A percentile compares a stretch with the other conserved stretches of the same genome.
These are phyloP conservation scores for Suhomyces bolitotheri DNA, from an alignment of 1,139 yeast genomes.

Conservation along the genomic window DNA sequence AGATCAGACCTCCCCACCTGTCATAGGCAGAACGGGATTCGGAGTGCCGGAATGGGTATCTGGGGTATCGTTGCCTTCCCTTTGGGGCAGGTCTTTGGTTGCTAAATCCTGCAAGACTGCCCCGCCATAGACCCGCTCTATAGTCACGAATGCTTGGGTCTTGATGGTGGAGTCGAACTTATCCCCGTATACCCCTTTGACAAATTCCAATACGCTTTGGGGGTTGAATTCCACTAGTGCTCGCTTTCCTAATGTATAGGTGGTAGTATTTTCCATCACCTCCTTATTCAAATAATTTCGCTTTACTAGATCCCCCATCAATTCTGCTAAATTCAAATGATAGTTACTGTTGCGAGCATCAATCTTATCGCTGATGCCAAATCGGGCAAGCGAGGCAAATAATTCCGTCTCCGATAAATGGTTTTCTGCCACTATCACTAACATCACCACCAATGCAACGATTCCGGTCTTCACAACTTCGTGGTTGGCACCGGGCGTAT, in stretches of 20 bases:
- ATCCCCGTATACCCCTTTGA: slow-evolving; percentile 31
- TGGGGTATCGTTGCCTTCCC: not conserved
- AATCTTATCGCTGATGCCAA: slow-evolving; percentile 32
- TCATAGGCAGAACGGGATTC: not conserved
- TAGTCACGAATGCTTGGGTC: slow-evolving; percentile 27
- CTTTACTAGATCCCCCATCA: slow-evolving; percentile 34
- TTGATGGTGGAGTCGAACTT: slow-evolving; percentile 24
- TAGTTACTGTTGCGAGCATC: slow-evolving; percentile 26
- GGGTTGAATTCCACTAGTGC: slow-evolving; percentile 39
- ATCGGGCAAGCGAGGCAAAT: slow-evolving; percentile 21
- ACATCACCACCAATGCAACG: slow-evolving; percentile 26
- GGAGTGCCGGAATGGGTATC: not conserved
- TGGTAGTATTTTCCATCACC: slow-evolving; percentile 20
- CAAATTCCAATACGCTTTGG: slow-evolving; percentile 26
- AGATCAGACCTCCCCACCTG: not conserved
- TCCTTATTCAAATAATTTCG: slow-evolving; percentile 33
- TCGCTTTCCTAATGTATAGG: slow-evolving; percentile 36
- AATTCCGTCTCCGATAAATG: slow-evolving; percentile 33
- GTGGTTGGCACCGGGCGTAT: slow-evolving; percentile 21
- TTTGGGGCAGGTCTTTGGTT: slow-evolving; percentile 1
- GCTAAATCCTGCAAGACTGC: slow-evolving; percentile 7
- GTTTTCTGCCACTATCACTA: slow-evolving; percentile 38
- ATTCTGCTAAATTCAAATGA: slow-evolving; percentile 24
- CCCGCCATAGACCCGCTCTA: slow-evolving; percentile 29
- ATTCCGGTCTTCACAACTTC: slow-evolving; percentile 37